phyloP scores from a whole-genome alignment of 2,329 filamentous ascomycete species.

The Xylariaceae sp. region DNA sequence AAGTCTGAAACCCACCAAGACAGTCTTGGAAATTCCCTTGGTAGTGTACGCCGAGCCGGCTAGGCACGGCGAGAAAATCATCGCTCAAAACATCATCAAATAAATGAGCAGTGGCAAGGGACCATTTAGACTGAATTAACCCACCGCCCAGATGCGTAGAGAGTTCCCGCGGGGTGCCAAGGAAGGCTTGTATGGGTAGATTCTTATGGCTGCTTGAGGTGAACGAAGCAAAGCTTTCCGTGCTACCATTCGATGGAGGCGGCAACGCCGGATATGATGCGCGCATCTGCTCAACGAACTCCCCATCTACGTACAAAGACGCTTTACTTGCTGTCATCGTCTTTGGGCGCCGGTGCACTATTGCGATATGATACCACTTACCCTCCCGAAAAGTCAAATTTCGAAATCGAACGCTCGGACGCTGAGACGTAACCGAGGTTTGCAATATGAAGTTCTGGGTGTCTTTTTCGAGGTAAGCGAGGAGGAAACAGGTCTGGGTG shows the following conservation, averaged over 20 bases:
- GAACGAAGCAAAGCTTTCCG: slow-evolving; percentile 74
- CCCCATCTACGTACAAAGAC: slow-evolving; percentile 87
- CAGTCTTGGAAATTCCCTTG: slow-evolving; percentile 97
- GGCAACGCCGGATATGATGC: slow-evolving; percentile 85
- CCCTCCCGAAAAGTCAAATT: slow-evolving; percentile 75
- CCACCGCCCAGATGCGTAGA: slow-evolving; percentile 77
- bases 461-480: slow-evolving; percentile 92
- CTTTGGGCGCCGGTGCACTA: slow-evolving; percentile 83
- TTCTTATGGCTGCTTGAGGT: slow-evolving; percentile 62
- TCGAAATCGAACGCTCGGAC: slow-evolving; percentile 93
- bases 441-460: slow-evolving; percentile 94
- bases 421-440: slow-evolving; percentile 84
- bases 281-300: slow-evolving; percentile 91
- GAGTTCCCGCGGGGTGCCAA: slow-evolving; percentile 90
- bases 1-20: slow-evolving; percentile 94
- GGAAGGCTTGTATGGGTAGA: slow-evolving; percentile 84
- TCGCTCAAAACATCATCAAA: slow-evolving; percentile 89
- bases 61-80: slow-evolving; percentile 89
- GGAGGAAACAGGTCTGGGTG: slow-evolving; percentile 89
- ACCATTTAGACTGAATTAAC: slow-evolving; percentile 80
- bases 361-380: slow-evolving; percentile 90
- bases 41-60: slow-evolving; percentile 87
- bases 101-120: slow-evolving; percentile 85
- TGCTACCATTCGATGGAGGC: slow-evolving; percentile 64
- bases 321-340: slow-evolving; percentile 79